These are phyloP conservation scores for Batkoa obscura DNA, from an alignment of 371 early-diverging fungal genomes.

Conservation along the genomic window DNA sequence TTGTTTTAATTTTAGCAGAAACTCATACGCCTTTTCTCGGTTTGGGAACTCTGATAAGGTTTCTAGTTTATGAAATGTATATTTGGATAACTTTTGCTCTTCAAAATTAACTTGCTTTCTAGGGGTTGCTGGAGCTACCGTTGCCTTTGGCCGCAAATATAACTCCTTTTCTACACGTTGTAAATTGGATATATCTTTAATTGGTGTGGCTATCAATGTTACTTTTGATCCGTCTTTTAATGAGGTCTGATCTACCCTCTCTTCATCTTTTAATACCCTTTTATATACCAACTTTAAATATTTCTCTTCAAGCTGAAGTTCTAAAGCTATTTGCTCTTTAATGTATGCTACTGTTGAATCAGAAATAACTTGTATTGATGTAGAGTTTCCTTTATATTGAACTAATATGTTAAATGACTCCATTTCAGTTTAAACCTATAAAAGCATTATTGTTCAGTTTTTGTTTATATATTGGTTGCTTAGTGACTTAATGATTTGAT, in stretches of 20 bases:
- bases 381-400: too few relatives aligned
- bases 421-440: too few relatives aligned
- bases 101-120: background rate
- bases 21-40: slow-evolving; percentile 29
- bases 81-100: slow-evolving; percentile 10
- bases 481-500: too few relatives aligned
- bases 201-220: background rate
- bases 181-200: background rate
- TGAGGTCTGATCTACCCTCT: background rate
- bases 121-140: background rate
- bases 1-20: slow-evolving; percentile 44
- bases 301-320: too few relatives aligned
- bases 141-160: background rate
- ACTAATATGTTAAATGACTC: too few relatives aligned
- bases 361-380: too few relatives aligned
- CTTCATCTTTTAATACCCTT: background rate
- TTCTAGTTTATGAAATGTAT: slow-evolving; percentile 45
- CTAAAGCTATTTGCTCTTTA: too few relatives aligned
- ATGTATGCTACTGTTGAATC: too few relatives aligned
- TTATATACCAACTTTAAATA: background rate
- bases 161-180: background rate
- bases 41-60: slow-evolving; percentile 40
- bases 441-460: too few relatives aligned
- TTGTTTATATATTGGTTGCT: too few relatives aligned
- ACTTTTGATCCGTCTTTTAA: background rate